A percentile compares a stretch with the other conserved stretches of the same genome.
Evolutionary conservation across 1,139 yeast genomes (phyloP).

Genomic region (Hemisphaericaspora xylofermentans): DNA sequence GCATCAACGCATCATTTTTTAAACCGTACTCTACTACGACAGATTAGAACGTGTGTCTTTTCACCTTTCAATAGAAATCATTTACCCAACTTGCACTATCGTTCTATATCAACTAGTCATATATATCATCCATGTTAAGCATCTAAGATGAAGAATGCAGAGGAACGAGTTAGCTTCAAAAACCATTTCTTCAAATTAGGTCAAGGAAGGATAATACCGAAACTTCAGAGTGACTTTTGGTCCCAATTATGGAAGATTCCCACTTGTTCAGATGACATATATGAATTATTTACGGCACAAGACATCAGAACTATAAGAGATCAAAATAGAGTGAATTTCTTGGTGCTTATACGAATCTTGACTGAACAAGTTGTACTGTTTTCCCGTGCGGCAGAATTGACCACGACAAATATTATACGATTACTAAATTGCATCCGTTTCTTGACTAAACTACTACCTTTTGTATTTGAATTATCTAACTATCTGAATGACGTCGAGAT

Average conservation of each 20-base stretch:
- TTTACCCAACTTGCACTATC: no score
- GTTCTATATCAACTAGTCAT: no score
- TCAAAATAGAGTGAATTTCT: conserved; percentile 55
- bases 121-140: background rate
- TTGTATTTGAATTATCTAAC: conserved; percentile 54
- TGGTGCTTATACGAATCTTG: conserved; percentile 49
- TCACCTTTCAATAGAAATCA: no score
- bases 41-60: no score
- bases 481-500: conserved; percentile 35
- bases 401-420: conserved; percentile 11
- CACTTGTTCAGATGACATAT: conserved; percentile 48
- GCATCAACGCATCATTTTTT: no score
- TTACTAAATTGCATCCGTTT: conserved; percentile 64
- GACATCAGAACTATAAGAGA: conserved; percentile 65
- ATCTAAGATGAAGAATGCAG: conserved; percentile 71
- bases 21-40: no score
- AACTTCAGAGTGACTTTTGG: conserved; percentile 54
- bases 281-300: conserved; percentile 49
- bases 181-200: conserved; percentile 64
- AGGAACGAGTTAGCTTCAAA: conserved; percentile 61
- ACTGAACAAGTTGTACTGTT: conserved; percentile 29
- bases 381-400: conserved; percentile 6
- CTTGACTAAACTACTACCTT: conserved; percentile 66
- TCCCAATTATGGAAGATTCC: conserved; percentile 34
- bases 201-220: conserved; percentile 50